Conservation (phyloP, 176 grass and related monocot species). For the Oryza meridionalis region DNA sequence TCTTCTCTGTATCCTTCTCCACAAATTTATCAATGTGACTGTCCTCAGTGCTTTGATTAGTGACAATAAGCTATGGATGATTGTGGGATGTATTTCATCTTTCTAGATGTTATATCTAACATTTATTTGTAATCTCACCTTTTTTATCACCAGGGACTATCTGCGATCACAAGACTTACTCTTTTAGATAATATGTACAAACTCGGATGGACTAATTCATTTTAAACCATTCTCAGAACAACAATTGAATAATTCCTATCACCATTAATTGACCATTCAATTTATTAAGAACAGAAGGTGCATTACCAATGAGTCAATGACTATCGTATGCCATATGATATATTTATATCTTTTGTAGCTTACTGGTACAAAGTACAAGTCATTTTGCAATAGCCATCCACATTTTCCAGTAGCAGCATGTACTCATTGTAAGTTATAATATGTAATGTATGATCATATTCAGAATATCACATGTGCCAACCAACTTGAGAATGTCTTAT, state of each 20-base stretch:
- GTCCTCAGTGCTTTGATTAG: neutral
- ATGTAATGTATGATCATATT: too few species aligned
- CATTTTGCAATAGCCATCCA: neutral
- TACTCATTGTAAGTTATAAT: too few species aligned
- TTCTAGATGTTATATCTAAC: neutral
- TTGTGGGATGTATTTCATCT: neutral
- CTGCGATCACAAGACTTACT: neutral
- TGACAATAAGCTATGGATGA: neutral
- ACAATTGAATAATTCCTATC: constrained; percentile 11
- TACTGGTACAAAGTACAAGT: too few species aligned
- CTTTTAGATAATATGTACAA: neutral
- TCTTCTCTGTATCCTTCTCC: neutral
- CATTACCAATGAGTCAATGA: neutral
- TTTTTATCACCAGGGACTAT: neutral
- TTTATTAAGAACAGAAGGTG: constrained; percentile 11
- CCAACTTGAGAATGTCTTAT: neutral
- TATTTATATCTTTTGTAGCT: too few species aligned
- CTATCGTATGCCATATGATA: neutral
- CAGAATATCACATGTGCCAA: neutral
- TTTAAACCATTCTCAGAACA: neutral
- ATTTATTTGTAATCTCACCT: neutral
- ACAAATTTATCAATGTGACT: neutral
- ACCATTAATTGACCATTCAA: neutral
- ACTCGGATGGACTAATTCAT: neutral
- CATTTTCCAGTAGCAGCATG: neutral